Evolutionary conservation across 257 asterid genomes (phyloP).

Genomic region (Nicotiana noctiflora): DNA sequence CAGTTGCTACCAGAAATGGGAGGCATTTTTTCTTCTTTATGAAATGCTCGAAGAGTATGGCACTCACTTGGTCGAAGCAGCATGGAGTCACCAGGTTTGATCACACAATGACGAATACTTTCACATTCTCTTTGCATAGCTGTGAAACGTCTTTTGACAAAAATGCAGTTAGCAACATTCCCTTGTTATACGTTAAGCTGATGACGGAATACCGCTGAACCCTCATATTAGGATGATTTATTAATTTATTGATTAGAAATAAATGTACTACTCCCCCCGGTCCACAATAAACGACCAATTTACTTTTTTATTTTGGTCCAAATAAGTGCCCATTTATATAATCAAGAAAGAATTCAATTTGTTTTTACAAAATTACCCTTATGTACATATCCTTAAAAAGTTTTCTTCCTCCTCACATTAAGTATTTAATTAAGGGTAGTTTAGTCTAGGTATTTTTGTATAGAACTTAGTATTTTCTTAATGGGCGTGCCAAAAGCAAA

Average conservation of each 20-base stretch:
- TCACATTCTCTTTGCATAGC: neutral
- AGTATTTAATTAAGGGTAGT: too few relatives aligned
- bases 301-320: too few relatives aligned
- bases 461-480: too few relatives aligned
- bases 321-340: too few relatives aligned
- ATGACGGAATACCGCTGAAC: neutral
- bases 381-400: too few relatives aligned
- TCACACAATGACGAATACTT: neutral
- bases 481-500: too few relatives aligned
- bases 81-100: slow-evolving; percentile 92
- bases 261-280: too few relatives aligned
- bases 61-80: slow-evolving; percentile 97
- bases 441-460: too few relatives aligned
- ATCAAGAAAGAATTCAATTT: too few relatives aligned
- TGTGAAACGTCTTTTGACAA: neutral
- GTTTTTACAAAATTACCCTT: too few relatives aligned
- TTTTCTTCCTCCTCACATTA: too few relatives aligned
- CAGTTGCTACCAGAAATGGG: slow-evolving; percentile 63
- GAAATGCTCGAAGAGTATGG: slow-evolving; percentile 99
- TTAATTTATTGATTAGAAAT: slow-evolving; percentile 1
- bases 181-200: neutral
- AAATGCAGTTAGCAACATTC: neutral
- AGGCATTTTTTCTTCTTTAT: slow-evolving; percentile 78
- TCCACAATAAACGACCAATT: too few relatives aligned
- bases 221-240: neutral